Evolutionary conservation across 2,329 filamentous ascomycete species (phyloP).

Genomic region (Nemania serpens): DNA sequence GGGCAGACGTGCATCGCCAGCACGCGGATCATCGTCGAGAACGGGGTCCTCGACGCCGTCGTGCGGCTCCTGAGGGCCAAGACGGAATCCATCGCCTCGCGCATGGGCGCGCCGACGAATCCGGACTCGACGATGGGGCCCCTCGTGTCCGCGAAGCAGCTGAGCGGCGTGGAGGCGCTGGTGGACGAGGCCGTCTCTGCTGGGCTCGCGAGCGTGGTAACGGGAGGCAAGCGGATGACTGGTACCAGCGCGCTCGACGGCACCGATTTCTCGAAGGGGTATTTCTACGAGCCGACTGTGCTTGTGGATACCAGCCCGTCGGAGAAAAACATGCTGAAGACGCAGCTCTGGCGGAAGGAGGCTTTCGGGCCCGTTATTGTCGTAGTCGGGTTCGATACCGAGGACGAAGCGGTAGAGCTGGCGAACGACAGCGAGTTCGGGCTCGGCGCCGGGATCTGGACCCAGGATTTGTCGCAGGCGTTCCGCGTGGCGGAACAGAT

Average conservation of each 20-base stretch:
- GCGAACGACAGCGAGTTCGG: slow-evolving; percentile 78
- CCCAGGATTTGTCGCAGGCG: slow-evolving; percentile 72
- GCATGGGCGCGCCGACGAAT: slow-evolving; percentile 63
- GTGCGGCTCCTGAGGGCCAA: slow-evolving; percentile 67
- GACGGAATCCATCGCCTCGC: slow-evolving; percentile 56
- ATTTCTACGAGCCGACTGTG: slow-evolving; percentile 83
- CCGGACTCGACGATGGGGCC: slow-evolving; percentile 66
- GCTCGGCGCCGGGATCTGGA: slow-evolving; percentile 78
- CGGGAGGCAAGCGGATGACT: slow-evolving; percentile 54
- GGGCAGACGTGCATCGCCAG: slow-evolving; percentile 69
- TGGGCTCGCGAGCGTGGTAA: slow-evolving; percentile 43
- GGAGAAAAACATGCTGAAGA: slow-evolving; percentile 66
- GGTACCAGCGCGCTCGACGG: slow-evolving; percentile 55
- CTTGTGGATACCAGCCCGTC: slow-evolving; percentile 53
- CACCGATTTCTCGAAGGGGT: slow-evolving; percentile 59
- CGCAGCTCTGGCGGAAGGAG: slow-evolving; percentile 78
- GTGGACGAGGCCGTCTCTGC: slow-evolving; percentile 65
- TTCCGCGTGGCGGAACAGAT: slow-evolving; percentile 73
- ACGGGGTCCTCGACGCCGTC: slow-evolving; percentile 67
- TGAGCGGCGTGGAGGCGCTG: slow-evolving; percentile 70
- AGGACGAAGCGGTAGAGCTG: slow-evolving; percentile 70
- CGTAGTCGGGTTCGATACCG: slow-evolving; percentile 74
- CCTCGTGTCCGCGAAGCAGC: slow-evolving; percentile 64
- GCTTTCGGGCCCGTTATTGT: slow-evolving; percentile 83
- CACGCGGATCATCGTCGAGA: slow-evolving; percentile 76